phyloP scores from a whole-genome alignment of 2,329 filamentous ascomycete species.

The Fusarium circinatum region DNA sequence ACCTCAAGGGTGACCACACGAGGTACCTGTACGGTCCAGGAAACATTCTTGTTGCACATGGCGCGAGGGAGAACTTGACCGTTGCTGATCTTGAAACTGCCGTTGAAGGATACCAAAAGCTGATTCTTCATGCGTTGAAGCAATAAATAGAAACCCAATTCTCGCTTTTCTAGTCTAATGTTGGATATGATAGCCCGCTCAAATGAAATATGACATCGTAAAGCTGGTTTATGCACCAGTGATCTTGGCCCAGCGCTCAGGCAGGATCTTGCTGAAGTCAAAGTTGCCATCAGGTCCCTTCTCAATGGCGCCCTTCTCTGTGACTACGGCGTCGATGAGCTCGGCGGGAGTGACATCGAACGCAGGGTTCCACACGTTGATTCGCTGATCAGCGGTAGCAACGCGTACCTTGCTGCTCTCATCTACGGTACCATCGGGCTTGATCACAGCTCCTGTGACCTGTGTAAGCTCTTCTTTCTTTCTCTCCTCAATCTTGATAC shows the following conservation, averaged over 20 bases:
- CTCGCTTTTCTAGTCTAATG: slow-evolving; percentile 36
- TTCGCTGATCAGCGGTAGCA: slow-evolving; percentile 80
- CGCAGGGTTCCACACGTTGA: slow-evolving; percentile 94
- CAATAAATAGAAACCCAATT: slow-evolving; percentile 34
- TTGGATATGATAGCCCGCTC: slow-evolving; percentile 36
- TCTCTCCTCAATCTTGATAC: slow-evolving; percentile 92
- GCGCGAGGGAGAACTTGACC: slow-evolving; percentile 81
- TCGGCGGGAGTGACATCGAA: slow-evolving; percentile 94
- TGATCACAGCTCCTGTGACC: slow-evolving; percentile 79
- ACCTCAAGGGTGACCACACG: slow-evolving; percentile 74
- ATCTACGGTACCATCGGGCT: slow-evolving; percentile 71
- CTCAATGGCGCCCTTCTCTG: slow-evolving; percentile 87
- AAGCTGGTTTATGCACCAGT: slow-evolving; percentile 33
- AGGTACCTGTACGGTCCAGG: slow-evolving; percentile 75
- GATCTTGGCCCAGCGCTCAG: slow-evolving; percentile 61
- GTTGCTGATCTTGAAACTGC: slow-evolving; percentile 80
- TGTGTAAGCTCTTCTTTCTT: slow-evolving; percentile 84
- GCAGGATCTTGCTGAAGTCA: slow-evolving; percentile 66
- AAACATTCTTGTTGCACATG: slow-evolving; percentile 87
- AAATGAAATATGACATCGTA: slow-evolving; percentile 15
- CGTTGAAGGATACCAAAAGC: slow-evolving; percentile 80
- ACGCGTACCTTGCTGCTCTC: slow-evolving; percentile 73
- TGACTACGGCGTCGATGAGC: slow-evolving; percentile 93
- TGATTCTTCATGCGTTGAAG: slow-evolving; percentile 68
- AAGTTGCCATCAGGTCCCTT: slow-evolving; percentile 79